Conservation (phyloP, 2,329 filamentous ascomycete species). For the Aspergillus fischeri region DNA sequence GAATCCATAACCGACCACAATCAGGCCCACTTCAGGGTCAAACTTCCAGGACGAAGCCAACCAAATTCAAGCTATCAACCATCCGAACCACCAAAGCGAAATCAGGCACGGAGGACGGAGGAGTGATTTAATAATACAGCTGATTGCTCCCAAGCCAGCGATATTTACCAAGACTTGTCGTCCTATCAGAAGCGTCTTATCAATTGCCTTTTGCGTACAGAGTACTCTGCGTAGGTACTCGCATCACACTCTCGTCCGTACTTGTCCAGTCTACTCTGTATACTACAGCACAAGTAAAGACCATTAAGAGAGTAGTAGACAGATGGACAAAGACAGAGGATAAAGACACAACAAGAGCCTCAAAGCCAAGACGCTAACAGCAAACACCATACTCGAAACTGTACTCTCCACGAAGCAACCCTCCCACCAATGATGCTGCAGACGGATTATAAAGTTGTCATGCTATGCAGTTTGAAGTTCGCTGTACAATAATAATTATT, state of each 20-base stretch:
- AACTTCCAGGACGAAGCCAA: not conserved
- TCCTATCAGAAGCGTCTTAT: not conserved
- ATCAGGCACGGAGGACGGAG: not conserved
- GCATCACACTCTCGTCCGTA: not conserved
- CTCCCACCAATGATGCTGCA: not conserved
- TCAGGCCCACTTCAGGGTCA: not conserved
- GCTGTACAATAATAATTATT: too few species aligned
- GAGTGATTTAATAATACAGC: not conserved
- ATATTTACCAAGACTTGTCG: too few species aligned
- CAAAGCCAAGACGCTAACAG: not conserved
- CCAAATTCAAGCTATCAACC: not conserved
- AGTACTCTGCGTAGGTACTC: too few species aligned
- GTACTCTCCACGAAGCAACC: not conserved
- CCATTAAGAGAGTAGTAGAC: too few species aligned
- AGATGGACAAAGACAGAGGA: not conserved
- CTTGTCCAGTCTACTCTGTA: not conserved
- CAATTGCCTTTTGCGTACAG: not conserved
- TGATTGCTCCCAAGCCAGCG: not conserved
- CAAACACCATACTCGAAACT: not conserved
- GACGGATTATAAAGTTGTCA: not conserved
- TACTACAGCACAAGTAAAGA: too few species aligned
- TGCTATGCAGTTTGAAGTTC: not conserved
- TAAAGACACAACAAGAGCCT: not conserved
- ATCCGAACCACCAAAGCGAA: too few species aligned
- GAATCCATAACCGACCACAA: not conserved